Conservation (phyloP, 2,329 filamentous ascomycete species). For the Mariannaea elegans region DNA sequence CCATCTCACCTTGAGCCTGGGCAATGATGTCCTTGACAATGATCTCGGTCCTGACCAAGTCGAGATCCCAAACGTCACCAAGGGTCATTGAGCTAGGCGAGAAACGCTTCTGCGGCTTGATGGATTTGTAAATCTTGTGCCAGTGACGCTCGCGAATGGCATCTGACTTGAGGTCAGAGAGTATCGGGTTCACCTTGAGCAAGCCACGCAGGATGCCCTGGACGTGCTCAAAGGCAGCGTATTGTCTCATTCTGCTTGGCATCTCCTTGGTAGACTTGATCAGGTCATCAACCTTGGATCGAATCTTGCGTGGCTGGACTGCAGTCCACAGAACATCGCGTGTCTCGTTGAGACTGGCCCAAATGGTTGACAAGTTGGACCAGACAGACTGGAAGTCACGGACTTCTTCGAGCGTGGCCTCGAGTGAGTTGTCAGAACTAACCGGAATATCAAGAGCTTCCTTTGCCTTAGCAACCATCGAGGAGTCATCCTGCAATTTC, state of each 20-base stretch:
- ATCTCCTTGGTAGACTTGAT: slow-evolving; percentile 99
- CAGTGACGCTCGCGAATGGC: slow-evolving; percentile 96
- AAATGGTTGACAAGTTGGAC: slow-evolving; percentile 94
- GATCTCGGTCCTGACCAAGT: slow-evolving; percentile 85
- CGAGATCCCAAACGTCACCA: slow-evolving; percentile 98
- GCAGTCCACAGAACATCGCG: slow-evolving; percentile 94
- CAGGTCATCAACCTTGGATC: slow-evolving; percentile 86
- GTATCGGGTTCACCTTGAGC: slow-evolving; percentile 87
- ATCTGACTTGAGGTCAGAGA: slow-evolving; percentile 94
- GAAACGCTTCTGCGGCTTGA: slow-evolving; percentile 93
- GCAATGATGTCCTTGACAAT: slow-evolving; percentile 93
- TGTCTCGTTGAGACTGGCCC: slow-evolving; percentile 94
- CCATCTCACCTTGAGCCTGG: slow-evolving; percentile 98
- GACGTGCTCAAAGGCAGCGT: slow-evolving; percentile 99
- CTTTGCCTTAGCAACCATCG: slow-evolving; percentile 96
- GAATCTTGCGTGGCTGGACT: slow-evolving; percentile 92
- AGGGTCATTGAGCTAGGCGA: slow-evolving; percentile 94
- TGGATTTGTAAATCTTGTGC: slow-evolving; percentile 96
- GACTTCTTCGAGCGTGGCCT: slow-evolving; percentile 91
- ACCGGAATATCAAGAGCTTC: slow-evolving; percentile 92
- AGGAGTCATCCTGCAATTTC: slow-evolving; percentile 83
- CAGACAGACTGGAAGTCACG: slow-evolving; percentile 99
- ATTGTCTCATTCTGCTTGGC: slow-evolving; percentile 98
- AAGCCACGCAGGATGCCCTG: slow-evolving; percentile 89
- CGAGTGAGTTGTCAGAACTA: slow-evolving; percentile 80